A percentile compares a stretch with the other conserved stretches of the same genome.
These are phyloP conservation scores for Leonotis leonurus DNA, from an alignment of 257 asterid species.

Conservation along the genomic window DNA sequence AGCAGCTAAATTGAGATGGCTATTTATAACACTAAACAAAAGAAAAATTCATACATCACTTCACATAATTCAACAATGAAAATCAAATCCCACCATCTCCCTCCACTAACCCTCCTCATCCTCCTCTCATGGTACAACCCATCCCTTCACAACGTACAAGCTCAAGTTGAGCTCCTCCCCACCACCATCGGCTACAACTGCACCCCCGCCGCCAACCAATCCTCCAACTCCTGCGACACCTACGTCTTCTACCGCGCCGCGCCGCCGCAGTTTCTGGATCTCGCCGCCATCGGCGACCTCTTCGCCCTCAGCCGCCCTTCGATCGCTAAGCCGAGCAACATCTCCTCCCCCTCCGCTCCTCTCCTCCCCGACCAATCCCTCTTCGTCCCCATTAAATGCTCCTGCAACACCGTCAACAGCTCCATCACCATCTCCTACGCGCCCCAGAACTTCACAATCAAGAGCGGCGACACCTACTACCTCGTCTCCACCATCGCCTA, in stretches of 20 bases:
- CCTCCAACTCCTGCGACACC: conserved; percentile 53
- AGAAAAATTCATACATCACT: not conserved
- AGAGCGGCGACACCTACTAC: conserved; percentile 43
- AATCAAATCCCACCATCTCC: conserved; percentile 6
- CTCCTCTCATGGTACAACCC: conserved; percentile 19
- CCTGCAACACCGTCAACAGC: conserved; percentile 55
- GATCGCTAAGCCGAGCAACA: conserved; percentile 67
- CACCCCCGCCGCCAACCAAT: conserved; percentile 29
- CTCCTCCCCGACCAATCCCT: conserved; percentile 49
- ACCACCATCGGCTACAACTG: conserved; percentile 59
- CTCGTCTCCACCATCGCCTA: conserved; percentile 23
- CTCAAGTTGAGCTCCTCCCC: conserved; percentile 40
- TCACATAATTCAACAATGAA: conserved; percentile 11
- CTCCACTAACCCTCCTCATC: conserved; percentile 7
- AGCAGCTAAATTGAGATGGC: no score
- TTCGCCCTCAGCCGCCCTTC: conserved; percentile 67
- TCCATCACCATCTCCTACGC: conserved; percentile 59
- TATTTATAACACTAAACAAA: not conserved
- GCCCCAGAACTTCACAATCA: conserved; percentile 36
- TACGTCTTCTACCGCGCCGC: conserved; percentile 61
- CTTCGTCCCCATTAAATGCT: conserved; percentile 61
- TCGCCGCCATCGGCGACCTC: conserved; percentile 75
- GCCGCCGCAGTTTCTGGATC: conserved; percentile 50
- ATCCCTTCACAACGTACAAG: conserved; percentile 14
- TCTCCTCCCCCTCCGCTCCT: conserved; percentile 37